Evolutionary conservation across 345 rosid genomes (phyloP), one percentile per base, ranked within the genome.

Genomic region (Eutrema japonicum): DNA sequence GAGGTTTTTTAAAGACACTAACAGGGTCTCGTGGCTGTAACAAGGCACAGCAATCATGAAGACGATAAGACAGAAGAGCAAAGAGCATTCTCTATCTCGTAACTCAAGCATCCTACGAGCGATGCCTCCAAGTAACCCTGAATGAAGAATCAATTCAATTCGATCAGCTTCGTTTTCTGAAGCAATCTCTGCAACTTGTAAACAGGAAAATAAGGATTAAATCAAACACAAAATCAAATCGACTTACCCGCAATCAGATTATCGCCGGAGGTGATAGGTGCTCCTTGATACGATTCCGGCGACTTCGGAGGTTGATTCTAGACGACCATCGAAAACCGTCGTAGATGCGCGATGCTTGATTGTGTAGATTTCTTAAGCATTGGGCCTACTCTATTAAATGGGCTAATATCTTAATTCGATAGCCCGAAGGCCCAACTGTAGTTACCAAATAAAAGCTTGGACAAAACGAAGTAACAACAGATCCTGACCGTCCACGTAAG

Each of bases 11-110:
- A 55, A 51, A 36, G 38, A 71, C 45, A 84, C 87, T 82, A 4
- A 83, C 88, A 52, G 60, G 9, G 74, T 60, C 40, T 72, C 86
- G 38, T 75, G 73, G 58, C 80, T 68, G 61, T 48, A 72, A 63
- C 67, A 76, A 22, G 77, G 63, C 62, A 69, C 57, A 38, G 40
- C 10, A 18, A 43, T 6, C 13, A 56, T 12, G 75, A 80, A 71
- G 70, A 54, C 42, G 57, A 83, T 61, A 18, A 73, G 10, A 76
- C 46, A 77, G 10, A 77, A 56, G 53, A 75, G 29, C 10, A 82
- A 51, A 62, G 36, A 48, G 33, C 58, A 47, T 62, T 40, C 75
- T 45, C 49, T 36, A 1, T 16, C 10, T 3, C 43, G 61, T 35
- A 59, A 16, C 35, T 4, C 70, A 6, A 75, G 41, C 85, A 82